Evolutionary conservation across 2,329 filamentous ascomycete genomes (phyloP), one percentile per base, ranked within the genome.

Genomic region (Trichoderma atroviride): DNA sequence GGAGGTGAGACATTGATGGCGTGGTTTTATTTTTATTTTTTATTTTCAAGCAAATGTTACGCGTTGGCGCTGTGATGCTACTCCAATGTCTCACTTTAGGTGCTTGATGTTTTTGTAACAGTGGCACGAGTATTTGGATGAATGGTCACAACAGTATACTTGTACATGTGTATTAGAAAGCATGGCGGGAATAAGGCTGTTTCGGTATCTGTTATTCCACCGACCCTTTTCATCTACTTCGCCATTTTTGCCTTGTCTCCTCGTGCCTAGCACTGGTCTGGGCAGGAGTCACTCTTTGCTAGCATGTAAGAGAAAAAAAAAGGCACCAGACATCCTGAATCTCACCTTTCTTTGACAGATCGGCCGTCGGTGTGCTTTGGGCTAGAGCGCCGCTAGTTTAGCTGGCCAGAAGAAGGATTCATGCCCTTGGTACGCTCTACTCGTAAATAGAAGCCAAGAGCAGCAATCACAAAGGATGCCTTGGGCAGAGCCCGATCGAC

Each of bases 261-360:
- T 43, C 40, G 40, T 43, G 40, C 40, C 40, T 19, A 43, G 16
- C 35, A 19, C 40, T n/a, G 7, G 40, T n/a, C 19, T 31, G 5
- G 29, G 29, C 29, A 31, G 16, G 2, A n/a, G 40, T n/a, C 31
- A 19, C 14, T 56, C 27, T 3, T 31, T 22, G 13, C 22, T 16
- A 31, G 33, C 31, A 64, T 65, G 27, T 33, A 22, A 31, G 22
- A n/a, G 40, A 61, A 40, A 60, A 40, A 40, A 47, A 57, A 50
- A 22, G 43, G 47, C 47, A 13, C n/a, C 33, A 35, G 11, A 35
- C 33, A 35, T 35, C 0, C 4, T 13, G 9, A 14, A 14, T 67
- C 63, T 35, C 50, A 35, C 33, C 22, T 37, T 33, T 31, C 55
- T 58, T 67, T 67, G 63, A 67, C 55, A 67, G 55, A 52, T 67